Evolutionary conservation across 1,139 yeast genomes (phyloP).

Genomic region (Yamadazyma buinensis): DNA sequence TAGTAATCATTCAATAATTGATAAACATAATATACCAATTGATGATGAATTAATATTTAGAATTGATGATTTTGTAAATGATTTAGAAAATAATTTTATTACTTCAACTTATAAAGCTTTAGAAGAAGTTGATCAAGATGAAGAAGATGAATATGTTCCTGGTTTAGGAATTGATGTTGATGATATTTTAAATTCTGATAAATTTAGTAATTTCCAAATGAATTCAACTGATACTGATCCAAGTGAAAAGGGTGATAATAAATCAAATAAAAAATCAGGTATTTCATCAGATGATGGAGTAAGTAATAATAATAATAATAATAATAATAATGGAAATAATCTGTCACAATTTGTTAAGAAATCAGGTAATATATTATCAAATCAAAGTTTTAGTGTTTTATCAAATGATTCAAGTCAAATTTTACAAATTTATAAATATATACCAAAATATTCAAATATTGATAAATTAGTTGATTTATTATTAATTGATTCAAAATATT

Average conservation of each 20-base stretch:
- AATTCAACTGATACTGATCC: neutral
- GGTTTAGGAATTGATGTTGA: constrained; percentile 48
- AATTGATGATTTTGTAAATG: constrained; percentile 36
- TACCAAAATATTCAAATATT: constrained; percentile 41
- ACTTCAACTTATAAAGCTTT: constrained; percentile 17
- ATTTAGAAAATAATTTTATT: constrained; percentile 18
- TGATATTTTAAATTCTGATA: constrained; percentile 40
- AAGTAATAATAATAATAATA: constrained; percentile 1
- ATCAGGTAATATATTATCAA: constrained; percentile 1
- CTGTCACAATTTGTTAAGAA: neutral
- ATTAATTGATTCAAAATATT: constrained; percentile 36
- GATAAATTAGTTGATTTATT: constrained; percentile 42
- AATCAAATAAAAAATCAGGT: neutral
- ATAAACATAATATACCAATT: constrained; percentile 26
- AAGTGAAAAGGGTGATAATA: neutral
- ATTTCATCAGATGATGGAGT: neutral
- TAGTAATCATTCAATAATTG: neutral
- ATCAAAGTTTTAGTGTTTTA: constrained; percentile 11
- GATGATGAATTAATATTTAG: constrained; percentile 36
- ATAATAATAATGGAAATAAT: constrained; percentile 1
- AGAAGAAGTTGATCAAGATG: constrained; percentile 22
- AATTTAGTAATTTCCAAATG: constrained; percentile 33
- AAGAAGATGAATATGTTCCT: constrained; percentile 33
- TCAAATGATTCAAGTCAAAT: constrained; percentile 16
- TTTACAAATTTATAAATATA: constrained; percentile 21